Conservation (phyloP, 192 early-diverging fungal genomes). For the Geosiphon pyriformis region DNA sequence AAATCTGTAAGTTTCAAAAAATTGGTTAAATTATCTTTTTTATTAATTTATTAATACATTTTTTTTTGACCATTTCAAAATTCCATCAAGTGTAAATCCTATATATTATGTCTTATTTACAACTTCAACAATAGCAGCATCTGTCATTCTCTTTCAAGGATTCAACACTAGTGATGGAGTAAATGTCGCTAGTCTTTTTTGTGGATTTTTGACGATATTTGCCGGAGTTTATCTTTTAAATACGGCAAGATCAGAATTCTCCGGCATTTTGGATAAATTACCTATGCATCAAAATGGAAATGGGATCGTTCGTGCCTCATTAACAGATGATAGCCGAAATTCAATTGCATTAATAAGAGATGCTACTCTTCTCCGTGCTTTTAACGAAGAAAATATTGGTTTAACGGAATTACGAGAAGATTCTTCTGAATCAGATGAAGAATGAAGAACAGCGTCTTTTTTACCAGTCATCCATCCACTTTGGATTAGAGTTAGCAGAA, state of each 20-base stretch:
- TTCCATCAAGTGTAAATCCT: conserved; percentile 74
- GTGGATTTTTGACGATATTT: conserved; percentile 90
- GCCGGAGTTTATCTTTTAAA: conserved; percentile 86
- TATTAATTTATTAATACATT: background rate
- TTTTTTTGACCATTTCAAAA: conserved; percentile 6
- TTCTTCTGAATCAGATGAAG: conserved; percentile 25
- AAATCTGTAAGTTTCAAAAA: conserved; percentile 54
- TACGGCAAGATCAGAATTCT: conserved; percentile 32
- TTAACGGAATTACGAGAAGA: conserved; percentile 40
- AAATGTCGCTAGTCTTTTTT: conserved; percentile 77
- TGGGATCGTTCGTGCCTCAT: conserved; percentile 22
- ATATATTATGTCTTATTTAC: conserved; percentile 98
- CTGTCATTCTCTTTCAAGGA: conserved; percentile 84
- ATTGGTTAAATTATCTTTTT: background rate
- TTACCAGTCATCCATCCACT: too few relatives aligned
- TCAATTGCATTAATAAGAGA: conserved; percentile 41
- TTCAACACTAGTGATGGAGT: conserved; percentile 67
- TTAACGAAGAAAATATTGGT: conserved; percentile 41
- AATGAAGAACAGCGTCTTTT: too few relatives aligned
- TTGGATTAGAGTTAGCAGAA: too few relatives aligned
- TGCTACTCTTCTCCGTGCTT: conserved; percentile 40
- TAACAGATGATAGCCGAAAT: conserved; percentile 29
- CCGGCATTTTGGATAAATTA: background rate
- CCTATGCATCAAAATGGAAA: conserved; percentile 30
- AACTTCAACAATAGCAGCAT: conserved; percentile 86